Conservation (phyloP, 208 protist genomes). For the Wallacemonas collosoma region DNA sequence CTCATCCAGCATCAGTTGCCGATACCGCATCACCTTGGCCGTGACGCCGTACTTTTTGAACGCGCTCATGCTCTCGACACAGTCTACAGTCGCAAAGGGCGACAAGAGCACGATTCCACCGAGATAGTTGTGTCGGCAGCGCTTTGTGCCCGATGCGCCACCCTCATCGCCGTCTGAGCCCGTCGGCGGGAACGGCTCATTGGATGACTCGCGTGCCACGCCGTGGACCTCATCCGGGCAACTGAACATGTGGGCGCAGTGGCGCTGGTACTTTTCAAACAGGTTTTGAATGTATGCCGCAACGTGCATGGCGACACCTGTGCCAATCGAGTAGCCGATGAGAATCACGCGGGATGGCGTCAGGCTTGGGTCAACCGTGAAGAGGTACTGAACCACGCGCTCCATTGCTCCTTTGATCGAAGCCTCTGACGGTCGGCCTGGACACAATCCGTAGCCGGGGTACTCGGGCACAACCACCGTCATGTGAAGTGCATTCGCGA, state of each 20-base stretch:
- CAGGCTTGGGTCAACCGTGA: slow-evolving; percentile 33
- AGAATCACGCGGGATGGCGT: slow-evolving; percentile 43
- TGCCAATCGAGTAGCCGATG: slow-evolving; percentile 58
- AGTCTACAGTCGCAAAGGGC: slow-evolving; percentile 35
- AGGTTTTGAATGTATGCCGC: slow-evolving; percentile 34
- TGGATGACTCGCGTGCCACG: not conserved
- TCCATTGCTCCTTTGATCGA: slow-evolving; percentile 45
- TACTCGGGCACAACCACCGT: slow-evolving; percentile 49
- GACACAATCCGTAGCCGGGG: slow-evolving; percentile 46
- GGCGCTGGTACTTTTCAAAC: slow-evolving; percentile 24
- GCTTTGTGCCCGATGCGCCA: not conserved
- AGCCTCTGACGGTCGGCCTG: slow-evolving; percentile 35
- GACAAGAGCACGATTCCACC: slow-evolving; percentile 46
- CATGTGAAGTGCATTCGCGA: slow-evolving; percentile 53
- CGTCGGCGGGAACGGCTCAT: not conserved
- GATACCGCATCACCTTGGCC: slow-evolving; percentile 31
- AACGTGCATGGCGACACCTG: slow-evolving; percentile 41
- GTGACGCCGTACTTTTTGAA: slow-evolving; percentile 24
- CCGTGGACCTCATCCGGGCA: slow-evolving; percentile 7
- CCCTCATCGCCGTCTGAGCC: not conserved
- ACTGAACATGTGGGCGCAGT: slow-evolving; percentile 7
- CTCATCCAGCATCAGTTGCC: slow-evolving; percentile 20
- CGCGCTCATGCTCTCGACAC: slow-evolving; percentile 29
- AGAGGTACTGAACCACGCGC: slow-evolving; percentile 45
- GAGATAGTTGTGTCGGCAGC: slow-evolving; percentile 42